Evolutionary conservation across 2,329 filamentous ascomycete genomes (phyloP), one percentile per base, ranked within the genome.

Genomic region (Aspergillus puulaauensis): DNA sequence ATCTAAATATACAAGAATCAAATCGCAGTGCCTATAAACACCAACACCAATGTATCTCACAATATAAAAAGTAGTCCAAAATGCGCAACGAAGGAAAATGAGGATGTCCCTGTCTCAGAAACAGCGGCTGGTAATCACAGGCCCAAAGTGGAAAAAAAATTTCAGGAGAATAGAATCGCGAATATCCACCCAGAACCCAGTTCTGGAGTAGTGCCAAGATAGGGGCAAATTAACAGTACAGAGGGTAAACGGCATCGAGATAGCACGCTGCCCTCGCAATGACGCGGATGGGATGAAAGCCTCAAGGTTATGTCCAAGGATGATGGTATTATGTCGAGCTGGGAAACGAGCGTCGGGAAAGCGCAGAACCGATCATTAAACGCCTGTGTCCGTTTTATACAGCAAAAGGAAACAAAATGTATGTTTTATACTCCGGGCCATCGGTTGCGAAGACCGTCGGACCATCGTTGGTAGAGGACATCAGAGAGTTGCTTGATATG

Each of bases 391-490:
- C 60, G 19, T 61, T 69, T 66, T 71, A 64, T 72, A 71, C 68
- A 70, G 57, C 58, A 63, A 68, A 65, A 56, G 60, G 60, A 45
- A 61, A 59, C 24, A 65, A 59, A 45, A 40, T 24, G 35, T 23
- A 31, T 14, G 15, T 12, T 39, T 60, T 58, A 70, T 23, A 70
- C 48, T 19, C 65, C 77, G 17, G 80, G 78, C 89, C 89, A 93
- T 56, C 89, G 81, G 54, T 85, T 82, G 62, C 87, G 86, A 66
- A 98, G 78, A 2, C 91, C 92, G 58, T 96, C 90, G 3, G 88
- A 86, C 95, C 95, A 99, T 44, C 93, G 85, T 15, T 88, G 86
- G 76, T 97, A 98, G 19, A 99, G 83, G 19, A 96, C 90, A 72
- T 97, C 92, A 1, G 90, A 91, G 39, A 98, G 81, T 71, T 96